A percentile compares a stretch with the other conserved stretches of the same genome.
phyloP scores from a whole-genome alignment of 1,139 yeast species.

The Lodderomyces parapsilosis region DNA sequence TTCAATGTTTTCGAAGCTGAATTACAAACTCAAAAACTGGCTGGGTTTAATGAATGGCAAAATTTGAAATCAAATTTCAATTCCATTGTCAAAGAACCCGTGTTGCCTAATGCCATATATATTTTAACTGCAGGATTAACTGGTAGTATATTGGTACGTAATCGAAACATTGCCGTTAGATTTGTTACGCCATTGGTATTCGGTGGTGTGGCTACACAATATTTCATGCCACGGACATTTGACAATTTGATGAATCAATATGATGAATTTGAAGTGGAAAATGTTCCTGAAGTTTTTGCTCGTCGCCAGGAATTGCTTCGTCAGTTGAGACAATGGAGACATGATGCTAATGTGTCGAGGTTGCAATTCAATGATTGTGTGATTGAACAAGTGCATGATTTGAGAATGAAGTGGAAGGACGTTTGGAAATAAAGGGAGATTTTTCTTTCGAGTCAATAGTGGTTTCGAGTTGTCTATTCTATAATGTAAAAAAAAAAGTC shows the following conservation, averaged over 20 bases:
- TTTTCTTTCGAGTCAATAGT: neutral
- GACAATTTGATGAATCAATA: slow-evolving; percentile 20
- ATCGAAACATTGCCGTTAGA: slow-evolving; percentile 47
- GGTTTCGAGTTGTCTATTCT: neutral
- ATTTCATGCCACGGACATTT: slow-evolving; percentile 39
- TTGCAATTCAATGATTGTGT: slow-evolving; percentile 17
- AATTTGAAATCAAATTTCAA: slow-evolving; percentile 25
- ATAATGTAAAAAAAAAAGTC: neutral
- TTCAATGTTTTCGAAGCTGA: slow-evolving; percentile 41
- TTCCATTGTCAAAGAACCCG: slow-evolving; percentile 38
- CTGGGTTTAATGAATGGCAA: slow-evolving; percentile 39
- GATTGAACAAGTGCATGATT: slow-evolving; percentile 21
- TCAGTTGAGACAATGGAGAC: slow-evolving; percentile 15
- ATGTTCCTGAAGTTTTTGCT: slow-evolving; percentile 37
- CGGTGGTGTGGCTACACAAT: slow-evolving; percentile 42
- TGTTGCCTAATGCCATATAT: slow-evolving; percentile 54
- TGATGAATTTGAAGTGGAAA: slow-evolving; percentile 51
- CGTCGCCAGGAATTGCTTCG: slow-evolving; percentile 19
- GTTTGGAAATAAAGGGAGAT: neutral
- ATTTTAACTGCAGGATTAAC: slow-evolving; percentile 54
- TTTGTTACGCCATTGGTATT: slow-evolving; percentile 49
- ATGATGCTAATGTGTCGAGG: slow-evolving; percentile 14
- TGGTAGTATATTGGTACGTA: slow-evolving; percentile 54
- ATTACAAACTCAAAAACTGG: slow-evolving; percentile 43
- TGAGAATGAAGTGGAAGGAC: slow-evolving; percentile 18